Evolutionary conservation across 768 basidiomycete species (phyloP).

Genomic region (Mycena filopes): DNA sequence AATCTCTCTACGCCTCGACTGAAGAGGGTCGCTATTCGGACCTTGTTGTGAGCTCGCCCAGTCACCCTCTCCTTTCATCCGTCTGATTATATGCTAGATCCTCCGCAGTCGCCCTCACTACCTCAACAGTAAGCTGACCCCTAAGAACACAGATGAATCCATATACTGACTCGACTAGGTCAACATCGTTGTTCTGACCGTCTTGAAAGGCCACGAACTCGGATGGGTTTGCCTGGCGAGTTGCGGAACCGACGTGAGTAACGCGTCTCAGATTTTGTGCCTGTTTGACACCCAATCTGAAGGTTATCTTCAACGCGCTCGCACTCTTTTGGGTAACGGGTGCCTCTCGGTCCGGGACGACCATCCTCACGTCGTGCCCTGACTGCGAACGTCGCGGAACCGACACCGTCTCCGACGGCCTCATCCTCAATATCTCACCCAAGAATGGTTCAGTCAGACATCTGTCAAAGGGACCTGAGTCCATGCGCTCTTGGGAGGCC

Average conservation of each 20-base stretch:
- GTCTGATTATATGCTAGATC: conserved; percentile 7
- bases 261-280: not conserved
- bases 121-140: conserved; percentile 20
- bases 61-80: not conserved
- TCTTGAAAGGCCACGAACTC: conserved; percentile 26
- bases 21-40: conserved; percentile 45
- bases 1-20: conserved; percentile 39
- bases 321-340: conserved; percentile 23
- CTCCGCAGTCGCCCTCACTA: conserved; percentile 24
- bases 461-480: conserved; percentile 16
- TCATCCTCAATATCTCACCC: conserved; percentile 18
- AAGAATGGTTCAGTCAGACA: conserved; percentile 13
- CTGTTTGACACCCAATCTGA: not conserved
- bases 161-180: not conserved
- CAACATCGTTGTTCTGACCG: conserved; percentile 26
- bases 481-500: conserved; percentile 11
- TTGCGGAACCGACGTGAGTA: conserved; percentile 26
- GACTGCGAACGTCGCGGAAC: conserved; percentile 16
- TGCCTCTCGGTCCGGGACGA: conserved; percentile 1
- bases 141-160: not conserved
- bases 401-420: conserved; percentile 9
- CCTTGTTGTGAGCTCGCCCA: conserved; percentile 41
- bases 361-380: conserved; percentile 1
- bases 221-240: conserved; percentile 25
- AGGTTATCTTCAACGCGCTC: conserved; percentile 19